A percentile compares a stretch with the other conserved stretches of the same genome.
Evolutionary conservation across 2,329 filamentous ascomycete species (phyloP).

Genomic region (Penicillium hordei): DNA sequence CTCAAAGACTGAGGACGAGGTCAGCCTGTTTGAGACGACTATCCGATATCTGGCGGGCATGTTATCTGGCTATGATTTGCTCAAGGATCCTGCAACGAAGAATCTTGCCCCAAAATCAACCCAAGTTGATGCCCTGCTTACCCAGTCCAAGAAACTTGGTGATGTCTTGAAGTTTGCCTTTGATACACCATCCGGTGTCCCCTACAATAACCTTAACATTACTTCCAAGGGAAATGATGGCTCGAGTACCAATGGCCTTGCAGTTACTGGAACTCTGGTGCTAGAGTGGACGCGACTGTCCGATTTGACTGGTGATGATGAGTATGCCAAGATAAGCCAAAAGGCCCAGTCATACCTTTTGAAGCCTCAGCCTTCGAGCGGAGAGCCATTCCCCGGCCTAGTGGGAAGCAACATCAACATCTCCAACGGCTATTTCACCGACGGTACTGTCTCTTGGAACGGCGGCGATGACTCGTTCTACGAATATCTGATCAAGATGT

Average conservation of each 20-base stretch:
- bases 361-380: constrained; percentile 59
- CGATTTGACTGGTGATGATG: constrained; percentile 67
- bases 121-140: constrained; percentile 60
- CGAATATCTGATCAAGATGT: constrained; percentile 92
- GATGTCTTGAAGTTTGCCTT: constrained; percentile 76
- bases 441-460: constrained; percentile 71
- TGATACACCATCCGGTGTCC: constrained; percentile 71
- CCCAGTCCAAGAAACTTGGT: constrained; percentile 67
- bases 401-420: constrained; percentile 68
- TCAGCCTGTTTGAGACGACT: constrained; percentile 86
- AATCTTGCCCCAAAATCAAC: constrained; percentile 49
- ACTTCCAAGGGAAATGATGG: constrained; percentile 53
- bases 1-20: constrained; percentile 56
- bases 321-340: constrained; percentile 66
- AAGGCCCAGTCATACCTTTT: constrained; percentile 70
- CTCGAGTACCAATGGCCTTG: constrained; percentile 65
- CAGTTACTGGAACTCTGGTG: constrained; percentile 73
- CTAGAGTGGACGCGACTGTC: constrained; percentile 82
- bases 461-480: constrained; percentile 80
- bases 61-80: constrained; percentile 67
- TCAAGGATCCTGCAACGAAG: constrained; percentile 62
- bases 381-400: constrained; percentile 74
- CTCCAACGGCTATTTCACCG: constrained; percentile 63
- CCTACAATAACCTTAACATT: constrained; percentile 67
- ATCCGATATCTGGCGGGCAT: constrained; percentile 84